Base-by-base conservation (phyloP, 2,329 filamentous ascomycete genomes). In the Fusarium ambrosium region DNA sequence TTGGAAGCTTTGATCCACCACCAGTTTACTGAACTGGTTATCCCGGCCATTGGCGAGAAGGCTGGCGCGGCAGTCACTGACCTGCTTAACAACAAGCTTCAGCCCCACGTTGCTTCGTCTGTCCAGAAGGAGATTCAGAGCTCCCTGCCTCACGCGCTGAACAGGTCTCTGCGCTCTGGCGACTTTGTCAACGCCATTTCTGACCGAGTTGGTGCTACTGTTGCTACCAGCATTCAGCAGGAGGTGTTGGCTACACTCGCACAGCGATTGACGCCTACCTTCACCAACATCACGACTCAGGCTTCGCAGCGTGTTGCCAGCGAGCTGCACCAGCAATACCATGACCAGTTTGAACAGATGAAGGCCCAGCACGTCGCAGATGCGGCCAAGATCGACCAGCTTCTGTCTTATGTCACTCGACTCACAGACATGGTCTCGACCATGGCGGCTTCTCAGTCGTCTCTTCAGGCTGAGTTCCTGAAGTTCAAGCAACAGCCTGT, bases 101-200 rank as follows among this genome's bases (percentile, higher is more conserved):
- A 90, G 74, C 88, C 90, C 59, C 89, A 93, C 62, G 83, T 97
- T 43, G 87, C 90, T n/a, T 87, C 88, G 45, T 86, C 88, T 2
- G 83, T 97, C 51, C 91, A 94, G 66, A 91, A 91, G 74, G 94
- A 97, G 82, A 85, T 98, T 73, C 92, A 93, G 79, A 89, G 88
- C 66, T 84, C 88, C 39, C 86, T 98, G 39, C 94, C 95, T 2
- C 89, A 91, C 73, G 90, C 93, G 24, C 71, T 85, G 13, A 82
- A 73, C 73, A 80, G 82, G 56, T 81, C 82, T 3, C 83, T 98
- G 63, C 92, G 94, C 79, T 93, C 92, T 74, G 91, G 92, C 13
- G 92, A 95, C 59, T 87, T 97, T 43, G 86, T 94, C 72, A 92
- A 92, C 78, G 85, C 89, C 8, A 90, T 98, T 64, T 80, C 84